Percentiles rank a stretch among this genome's conserved stretches.
Evolutionary conservation across 768 basidiomycete species (phyloP).

Genomic region (Hericium alpestre): DNA sequence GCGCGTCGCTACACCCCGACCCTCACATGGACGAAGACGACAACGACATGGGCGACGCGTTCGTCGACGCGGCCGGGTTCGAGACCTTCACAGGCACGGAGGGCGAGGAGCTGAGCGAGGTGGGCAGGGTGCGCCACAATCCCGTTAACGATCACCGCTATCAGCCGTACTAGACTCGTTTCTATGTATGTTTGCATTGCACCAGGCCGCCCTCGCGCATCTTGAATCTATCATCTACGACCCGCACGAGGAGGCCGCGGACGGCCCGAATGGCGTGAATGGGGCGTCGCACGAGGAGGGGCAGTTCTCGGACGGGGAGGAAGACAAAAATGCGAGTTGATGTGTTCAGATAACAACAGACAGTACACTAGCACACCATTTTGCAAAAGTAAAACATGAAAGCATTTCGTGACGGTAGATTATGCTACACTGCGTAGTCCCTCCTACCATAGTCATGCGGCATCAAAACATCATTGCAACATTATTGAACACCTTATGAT

Average conservation of each 20-base stretch:
- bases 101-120: constrained; percentile 69
- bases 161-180: constrained; percentile 69
- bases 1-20: constrained; percentile 81
- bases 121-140: constrained; percentile 91
- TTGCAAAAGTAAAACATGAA: not conserved
- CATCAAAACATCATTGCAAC: not conserved
- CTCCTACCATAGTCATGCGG: not conserved
- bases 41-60: constrained; percentile 40
- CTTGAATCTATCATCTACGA: constrained; percentile 75
- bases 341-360: not conserved
- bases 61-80: constrained; percentile 37
- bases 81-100: constrained; percentile 51
- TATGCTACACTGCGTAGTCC: not conserved
- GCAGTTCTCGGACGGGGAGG: constrained; percentile 13
- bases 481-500: not conserved
- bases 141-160: constrained; percentile 67
- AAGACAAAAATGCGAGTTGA: constrained; percentile 2
- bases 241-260: constrained; percentile 22
- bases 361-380: not conserved
- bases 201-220: constrained; percentile 70
- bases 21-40: constrained; percentile 36
- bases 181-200: constrained; percentile 12
- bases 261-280: constrained; percentile 8
- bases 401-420: not conserved
- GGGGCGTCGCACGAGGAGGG: constrained; percentile 7